A percentile compares a stretch with the other conserved stretches of the same genome.
phyloP scores from a whole-genome alignment of 2,329 filamentous ascomycete genomes.

The Aspergillus hortae region DNA sequence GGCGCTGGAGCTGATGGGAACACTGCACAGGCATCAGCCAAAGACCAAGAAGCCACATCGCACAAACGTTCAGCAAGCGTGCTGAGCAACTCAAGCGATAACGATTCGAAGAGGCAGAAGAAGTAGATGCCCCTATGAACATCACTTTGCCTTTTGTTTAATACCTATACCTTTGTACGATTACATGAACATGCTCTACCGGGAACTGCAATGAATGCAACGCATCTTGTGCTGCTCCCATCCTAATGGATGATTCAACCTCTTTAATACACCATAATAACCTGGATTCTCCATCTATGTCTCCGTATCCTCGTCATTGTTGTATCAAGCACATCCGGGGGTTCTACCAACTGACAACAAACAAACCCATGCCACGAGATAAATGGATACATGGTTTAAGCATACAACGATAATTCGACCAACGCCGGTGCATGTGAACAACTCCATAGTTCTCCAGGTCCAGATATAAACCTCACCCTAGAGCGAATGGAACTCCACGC shows the following conservation, averaged over 20 bases:
- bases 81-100: constrained; percentile 66
- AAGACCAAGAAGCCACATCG: constrained; percentile 17
- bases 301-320: too few species aligned
- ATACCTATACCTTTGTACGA: constrained; percentile 29
- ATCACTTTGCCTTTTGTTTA: constrained; percentile 10
- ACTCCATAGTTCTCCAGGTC: too few species aligned
- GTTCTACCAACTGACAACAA: too few species aligned
- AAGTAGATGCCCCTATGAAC: constrained; percentile 26
- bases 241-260: background rate
- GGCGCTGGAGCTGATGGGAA: constrained; percentile 7
- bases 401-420: too few species aligned
- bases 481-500: constrained; percentile 23
- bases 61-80: constrained; percentile 84
- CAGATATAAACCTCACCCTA: background rate
- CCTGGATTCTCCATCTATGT: too few species aligned
- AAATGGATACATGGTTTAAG: too few species aligned
- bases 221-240: constrained; percentile 1
- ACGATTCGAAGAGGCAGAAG: constrained; percentile 50
- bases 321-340: too few species aligned
- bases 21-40: constrained; percentile 6
- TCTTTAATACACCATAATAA: constrained; percentile 11
- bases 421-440: too few species aligned
- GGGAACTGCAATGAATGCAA: constrained; percentile 2
- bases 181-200: constrained; percentile 22
- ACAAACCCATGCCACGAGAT: too few species aligned